Base-by-base conservation (phyloP, 2,329 filamentous ascomycete species). In the Phialophora verrucosa region DNA sequence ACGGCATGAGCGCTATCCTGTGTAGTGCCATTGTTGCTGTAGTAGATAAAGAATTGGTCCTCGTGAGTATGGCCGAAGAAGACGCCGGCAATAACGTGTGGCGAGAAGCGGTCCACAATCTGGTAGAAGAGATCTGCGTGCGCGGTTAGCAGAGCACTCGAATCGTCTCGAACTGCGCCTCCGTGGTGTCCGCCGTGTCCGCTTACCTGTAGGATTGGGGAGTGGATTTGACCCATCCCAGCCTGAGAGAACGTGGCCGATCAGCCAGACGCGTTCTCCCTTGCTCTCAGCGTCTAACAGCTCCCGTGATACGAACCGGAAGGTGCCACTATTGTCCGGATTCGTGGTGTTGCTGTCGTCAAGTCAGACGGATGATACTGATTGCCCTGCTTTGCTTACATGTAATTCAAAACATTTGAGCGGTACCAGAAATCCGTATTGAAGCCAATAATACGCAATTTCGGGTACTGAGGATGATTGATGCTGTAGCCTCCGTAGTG, bases 401-500 rank as follows among this genome's bases (percentile, higher is more conserved):
- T 69, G 56, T 67, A 79, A 67, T 81, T 82, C n/a, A 82, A 74
- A 67, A 77, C 79, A 69, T 83, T 82, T 14, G 69, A 71, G 20
- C 72, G 69, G 69, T 82, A 82, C 75, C 76, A 81, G 69, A 84
- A 84, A 75, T 85, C 83, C 1, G 82, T 83, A 70, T 85, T 85
- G 69, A 85, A 77, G 0, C 83, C 79, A 55, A 85, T 83, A 68
- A 86, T 82, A 6, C 83, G 77, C 14, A 85, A 75, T 12, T 84
- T 83, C 51, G 82, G 79, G 31, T 84, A 81, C 8, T 82, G 85
- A 1, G 70, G 69, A 58, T 71, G 67, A 68, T 84, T 82, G 59
- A 86, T 78, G 0, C 82, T 83, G 72, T 87, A 87, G 0, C 81
- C 85, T 12, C 81, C 84, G 66, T 87, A 87, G 71, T 88, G 85